Evolutionary conservation across 495 filamentous ascomycete genomes (phyloP).

Genomic region (Pyrenula massariospora): DNA sequence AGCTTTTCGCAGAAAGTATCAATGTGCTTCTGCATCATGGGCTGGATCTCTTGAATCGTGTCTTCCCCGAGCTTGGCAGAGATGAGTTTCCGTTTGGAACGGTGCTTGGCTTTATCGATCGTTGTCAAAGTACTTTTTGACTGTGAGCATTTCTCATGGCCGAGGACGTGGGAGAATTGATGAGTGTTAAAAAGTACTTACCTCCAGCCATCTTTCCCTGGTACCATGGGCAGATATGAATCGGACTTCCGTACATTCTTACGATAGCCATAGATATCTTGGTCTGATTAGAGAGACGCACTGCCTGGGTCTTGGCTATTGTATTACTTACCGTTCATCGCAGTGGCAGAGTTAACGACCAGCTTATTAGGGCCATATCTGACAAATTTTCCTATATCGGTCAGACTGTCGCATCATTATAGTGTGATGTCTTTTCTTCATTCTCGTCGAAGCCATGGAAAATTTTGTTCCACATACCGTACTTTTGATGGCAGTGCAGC

Average conservation of each 20-base stretch:
- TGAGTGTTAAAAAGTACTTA: too few species aligned
- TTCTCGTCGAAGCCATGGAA: too few species aligned
- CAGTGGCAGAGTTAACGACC: not conserved
- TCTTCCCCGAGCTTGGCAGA: not conserved
- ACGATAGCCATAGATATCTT: not conserved
- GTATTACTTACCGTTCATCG: not conserved
- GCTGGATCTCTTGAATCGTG: not conserved
- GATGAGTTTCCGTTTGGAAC: not conserved
- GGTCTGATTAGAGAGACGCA: not conserved
- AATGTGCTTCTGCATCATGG: not conserved
- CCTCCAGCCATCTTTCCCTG: not conserved
- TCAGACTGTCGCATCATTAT: not conserved
- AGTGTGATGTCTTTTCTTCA: not conserved
- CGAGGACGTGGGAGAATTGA: too few species aligned
- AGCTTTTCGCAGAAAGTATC: not conserved
- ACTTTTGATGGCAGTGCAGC: conserved; percentile 16
- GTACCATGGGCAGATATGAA: not conserved
- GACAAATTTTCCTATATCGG: not conserved
- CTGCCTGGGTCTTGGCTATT: not conserved
- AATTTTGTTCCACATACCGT: conserved; percentile 12
- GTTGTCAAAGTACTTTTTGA: not conserved
- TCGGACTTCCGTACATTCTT: not conserved
- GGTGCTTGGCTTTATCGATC: not conserved
- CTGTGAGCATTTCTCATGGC: too few species aligned
- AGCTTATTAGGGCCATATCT: not conserved